phyloP scores from a whole-genome alignment of 2,329 filamentous ascomycete species.

The Colletotrichum cuscutae region DNA sequence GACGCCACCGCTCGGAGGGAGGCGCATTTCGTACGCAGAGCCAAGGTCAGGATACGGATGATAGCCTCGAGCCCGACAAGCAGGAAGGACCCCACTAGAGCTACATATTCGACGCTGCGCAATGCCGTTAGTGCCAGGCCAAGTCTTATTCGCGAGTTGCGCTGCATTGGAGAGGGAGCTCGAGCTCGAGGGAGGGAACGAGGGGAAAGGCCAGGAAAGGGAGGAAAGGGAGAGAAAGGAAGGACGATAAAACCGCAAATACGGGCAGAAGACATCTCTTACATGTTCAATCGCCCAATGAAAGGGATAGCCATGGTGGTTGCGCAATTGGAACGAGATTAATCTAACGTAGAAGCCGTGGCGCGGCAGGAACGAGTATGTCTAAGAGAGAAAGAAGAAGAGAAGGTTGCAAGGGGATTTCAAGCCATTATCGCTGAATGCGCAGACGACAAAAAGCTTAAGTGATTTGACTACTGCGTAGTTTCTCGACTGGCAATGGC shows the following conservation, averaged over 20 bases:
- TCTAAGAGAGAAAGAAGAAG: conserved; percentile 18
- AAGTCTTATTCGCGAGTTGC: neutral
- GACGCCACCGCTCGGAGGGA: neutral
- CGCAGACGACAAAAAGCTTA: conserved; percentile 26
- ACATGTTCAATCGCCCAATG: conserved; percentile 63
- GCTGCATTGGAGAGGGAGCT: conserved; percentile 30
- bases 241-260: neutral
- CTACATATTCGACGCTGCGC: conserved; percentile 83
- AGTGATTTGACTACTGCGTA: neutral
- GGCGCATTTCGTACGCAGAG: conserved; percentile 73
- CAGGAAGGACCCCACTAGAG: conserved; percentile 83
- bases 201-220: neutral
- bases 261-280: conserved; percentile 40
- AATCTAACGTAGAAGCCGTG: conserved; percentile 12
- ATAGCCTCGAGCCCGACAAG: conserved; percentile 85
- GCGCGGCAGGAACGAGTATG: conserved; percentile 29
- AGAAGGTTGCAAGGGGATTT: conserved; percentile 15
- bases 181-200: neutral
- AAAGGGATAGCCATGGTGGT: conserved; percentile 62
- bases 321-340: conserved; percentile 32
- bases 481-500: neutral
- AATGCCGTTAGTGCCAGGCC: conserved; percentile 26
- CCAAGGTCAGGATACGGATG: conserved; percentile 86
- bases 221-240: conserved; percentile 2
- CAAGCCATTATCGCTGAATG: conserved; percentile 23